Percentiles rank a stretch among this genome's conserved stretches.
These are phyloP conservation scores for Drechslerella coelobrocha DNA, from an alignment of 2,329 filamentous ascomycete genomes.

Conservation along the genomic window DNA sequence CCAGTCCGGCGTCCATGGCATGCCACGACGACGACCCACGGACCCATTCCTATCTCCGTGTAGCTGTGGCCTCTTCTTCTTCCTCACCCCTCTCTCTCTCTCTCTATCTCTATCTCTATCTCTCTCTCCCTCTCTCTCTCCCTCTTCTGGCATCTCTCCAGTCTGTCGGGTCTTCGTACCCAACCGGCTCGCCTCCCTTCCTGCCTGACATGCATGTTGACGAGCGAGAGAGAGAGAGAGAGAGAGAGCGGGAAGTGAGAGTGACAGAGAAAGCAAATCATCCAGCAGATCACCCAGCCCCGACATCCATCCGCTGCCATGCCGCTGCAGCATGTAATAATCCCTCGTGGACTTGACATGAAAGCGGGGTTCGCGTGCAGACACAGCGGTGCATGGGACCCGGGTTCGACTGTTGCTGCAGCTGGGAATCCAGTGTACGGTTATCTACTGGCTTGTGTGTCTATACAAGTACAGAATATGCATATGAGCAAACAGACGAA, in stretches of 20 bases:
- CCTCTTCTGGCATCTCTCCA: not conserved
- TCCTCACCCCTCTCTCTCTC: not conserved
- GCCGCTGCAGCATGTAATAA: not conserved
- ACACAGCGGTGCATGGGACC: not conserved
- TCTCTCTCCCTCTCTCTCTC: not conserved
- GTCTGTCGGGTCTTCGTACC: not conserved
- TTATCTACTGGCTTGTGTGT: too few species aligned
- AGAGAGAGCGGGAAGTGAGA: not conserved
- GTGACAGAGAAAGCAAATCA: not conserved
- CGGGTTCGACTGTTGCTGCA: not conserved
- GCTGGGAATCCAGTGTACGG: not conserved
- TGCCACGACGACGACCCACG: constrained; percentile 29
- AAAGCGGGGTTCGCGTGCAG: not conserved
- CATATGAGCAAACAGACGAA: constrained; percentile 41
- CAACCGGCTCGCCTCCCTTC: not conserved
- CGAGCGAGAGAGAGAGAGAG: not conserved
- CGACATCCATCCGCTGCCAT: not conserved
- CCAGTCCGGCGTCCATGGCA: constrained; percentile 22
- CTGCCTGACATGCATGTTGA: not conserved
- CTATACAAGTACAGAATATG: too few species aligned
- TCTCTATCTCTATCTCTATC: not conserved
- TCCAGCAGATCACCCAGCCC: not conserved
- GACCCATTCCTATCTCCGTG: constrained; percentile 9
- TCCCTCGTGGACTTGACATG: not conserved
- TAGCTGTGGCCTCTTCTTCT: too few species aligned